Evolutionary conservation across 2,329 filamentous ascomycete genomes (phyloP).

Genomic region (Exophiala mesophila): DNA sequence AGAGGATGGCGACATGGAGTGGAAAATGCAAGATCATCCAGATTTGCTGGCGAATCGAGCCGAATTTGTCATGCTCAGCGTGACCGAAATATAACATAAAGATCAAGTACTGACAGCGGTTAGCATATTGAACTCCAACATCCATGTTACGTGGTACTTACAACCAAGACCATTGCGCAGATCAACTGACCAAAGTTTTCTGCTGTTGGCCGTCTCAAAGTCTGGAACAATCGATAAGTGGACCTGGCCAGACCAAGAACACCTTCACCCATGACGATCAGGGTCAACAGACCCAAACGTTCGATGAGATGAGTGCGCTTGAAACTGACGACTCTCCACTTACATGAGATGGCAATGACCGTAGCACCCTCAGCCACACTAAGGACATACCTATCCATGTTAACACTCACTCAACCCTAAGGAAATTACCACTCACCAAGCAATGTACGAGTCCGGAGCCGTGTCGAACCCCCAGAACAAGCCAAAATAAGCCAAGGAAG

Average conservation of each 20-base stretch:
- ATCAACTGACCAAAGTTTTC: no score
- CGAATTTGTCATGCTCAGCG: constrained; percentile 41
- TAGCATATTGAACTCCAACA: no score
- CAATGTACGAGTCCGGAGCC: no score
- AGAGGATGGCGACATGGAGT: constrained; percentile 58
- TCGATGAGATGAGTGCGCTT: constrained; percentile 59
- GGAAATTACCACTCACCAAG: no score
- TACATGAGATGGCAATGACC: constrained; percentile 50
- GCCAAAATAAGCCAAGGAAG: constrained; percentile 24
- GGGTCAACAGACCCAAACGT: constrained; percentile 58
- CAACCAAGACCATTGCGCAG: no score
- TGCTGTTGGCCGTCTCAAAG: no score
- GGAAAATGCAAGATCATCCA: constrained; percentile 52
- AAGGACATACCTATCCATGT: constrained; percentile 1
- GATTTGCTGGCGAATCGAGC: constrained; percentile 53
- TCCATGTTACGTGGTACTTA: no score
- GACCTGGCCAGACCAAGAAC: constrained; percentile 49
- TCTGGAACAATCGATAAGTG: no score
- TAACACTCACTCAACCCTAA: constrained; percentile 2
- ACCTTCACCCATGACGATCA: constrained; percentile 63
- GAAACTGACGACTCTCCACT: constrained; percentile 55
- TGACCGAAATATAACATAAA: constrained; percentile 61
- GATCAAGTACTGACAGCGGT: constrained; percentile 48
- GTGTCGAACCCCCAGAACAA: constrained; percentile 37
- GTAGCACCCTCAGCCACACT: constrained; percentile 34